Base-by-base conservation (phyloP, 169 alveolate genomes). In the Plasmodium gonderi region DNA sequence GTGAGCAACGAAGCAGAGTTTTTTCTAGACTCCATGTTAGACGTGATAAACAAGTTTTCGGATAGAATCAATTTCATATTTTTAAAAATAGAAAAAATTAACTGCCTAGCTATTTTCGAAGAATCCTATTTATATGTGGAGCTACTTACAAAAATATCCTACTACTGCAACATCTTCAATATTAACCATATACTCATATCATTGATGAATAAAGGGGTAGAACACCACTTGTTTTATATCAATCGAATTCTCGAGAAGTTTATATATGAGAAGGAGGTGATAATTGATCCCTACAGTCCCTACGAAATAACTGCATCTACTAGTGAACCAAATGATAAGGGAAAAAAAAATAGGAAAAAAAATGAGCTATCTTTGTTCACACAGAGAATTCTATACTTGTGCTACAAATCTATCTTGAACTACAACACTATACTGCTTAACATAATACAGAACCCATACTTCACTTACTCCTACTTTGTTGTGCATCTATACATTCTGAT, bases 101-200 rank as follows among this genome's bases (percentile, higher is more conserved):
- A 87, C 26, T 87, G 93, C 47, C 54, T 87, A 26, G 93, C 93
- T 65, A 76, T 76, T 12, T 75, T 87, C 3, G 93, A 87, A 33
- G 93, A 87, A 36, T 49, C 89, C 0, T 87, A 87, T 38, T 23
- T 87, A 26, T 87, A 87, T 45, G 87, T 87, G 8, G 93, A 87
- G 47, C 51, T 87, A n/a, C 36, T 87, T 8, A 87, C 93, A 54
- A 87, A 87, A 38, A 49, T 67, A 0, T 87, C 93, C 1, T 87
- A 87, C 45, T 87, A 75, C 79, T 87, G 93, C 79, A 54, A n/a
- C 33, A 9, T 40, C 6, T 74, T 33, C 33, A 75, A 87, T 33
- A 75, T 87, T 9, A 87, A 87, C 33, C 45, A 87, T 44, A 51
- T 87, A 47, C 20, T 87, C 14, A 87, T 87, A 20, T 75, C 93